Evolutionary conservation across 352 stramenopile species (phyloP), one percentile per base, ranked within the genome.

Genomic region (Phytopythium helicoides): DNA sequence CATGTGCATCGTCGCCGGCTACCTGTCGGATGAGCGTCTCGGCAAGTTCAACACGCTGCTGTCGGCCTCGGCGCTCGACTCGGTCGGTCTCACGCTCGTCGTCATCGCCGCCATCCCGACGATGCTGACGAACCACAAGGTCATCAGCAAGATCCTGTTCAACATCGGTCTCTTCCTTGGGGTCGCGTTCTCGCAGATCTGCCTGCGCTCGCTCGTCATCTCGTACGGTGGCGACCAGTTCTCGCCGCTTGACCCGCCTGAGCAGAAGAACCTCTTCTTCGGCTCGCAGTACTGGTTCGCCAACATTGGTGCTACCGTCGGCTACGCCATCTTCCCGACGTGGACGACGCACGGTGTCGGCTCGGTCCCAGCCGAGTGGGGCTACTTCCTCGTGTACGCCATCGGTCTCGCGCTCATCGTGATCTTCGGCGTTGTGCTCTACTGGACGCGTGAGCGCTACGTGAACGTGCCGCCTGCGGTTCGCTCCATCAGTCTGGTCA

Each of bases 211-310:
- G n/a, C 75, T 78, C 47, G 62, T 86, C 22, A 81, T 85, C 38
- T 71, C 76, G 12, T 68, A 82, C 23, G 76, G 76, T 42, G 76
- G 58, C 10, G 71, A 84, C 59, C 72, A 84, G 61, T 86, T 82
- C 40, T 62, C 76, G 35, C 71, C 75, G 9, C 21, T 51, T 11
- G 64, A 72, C 26, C 60, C 58, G 15, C 23, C 47, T 14, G 63
- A 62, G 35, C 52, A 81, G 14, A 80, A 87, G 56, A 58, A 66
- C 14, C 72, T 67, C 11, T 94, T 81, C 64, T 94, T 92, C 73
- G 84, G 68, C 48, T 86, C 71, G 47, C 90, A 89, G 54, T 95
- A 93, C 64, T 86, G 66, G 49, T 68, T 64, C 31, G 73, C 87
- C 56, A 94, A 92, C 62, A 59, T 86, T 38, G 81, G 85, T 22